Percentiles rank a stretch among this genome's conserved stretches.
These are phyloP conservation scores for Fraxinus sp. DNA, from an alignment of 305 asterid species.

Conservation along the genomic window DNA sequence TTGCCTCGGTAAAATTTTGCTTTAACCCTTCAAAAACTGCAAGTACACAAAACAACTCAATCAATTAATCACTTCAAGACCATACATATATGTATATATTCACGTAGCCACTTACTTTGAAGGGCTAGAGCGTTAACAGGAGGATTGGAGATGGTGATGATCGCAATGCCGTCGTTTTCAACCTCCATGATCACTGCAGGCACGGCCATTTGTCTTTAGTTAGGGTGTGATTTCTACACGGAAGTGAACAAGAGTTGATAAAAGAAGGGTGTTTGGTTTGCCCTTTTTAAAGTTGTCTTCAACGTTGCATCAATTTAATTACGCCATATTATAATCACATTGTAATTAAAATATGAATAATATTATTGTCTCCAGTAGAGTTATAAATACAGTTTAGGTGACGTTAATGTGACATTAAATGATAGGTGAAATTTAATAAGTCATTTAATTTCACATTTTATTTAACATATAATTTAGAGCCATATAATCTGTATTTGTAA, in stretches of 20 bases:
- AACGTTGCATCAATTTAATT: too few relatives aligned
- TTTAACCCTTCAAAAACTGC: conserved; percentile 68
- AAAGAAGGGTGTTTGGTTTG: too few relatives aligned
- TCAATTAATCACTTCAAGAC: neutral
- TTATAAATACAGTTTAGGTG: too few relatives aligned
- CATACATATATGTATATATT: neutral
- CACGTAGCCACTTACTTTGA: conserved; percentile 41
- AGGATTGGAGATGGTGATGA: conserved; percentile 71
- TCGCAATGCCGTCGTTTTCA: conserved; percentile 82
- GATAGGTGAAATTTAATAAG: too few relatives aligned
- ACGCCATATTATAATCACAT: too few relatives aligned
- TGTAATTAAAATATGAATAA: too few relatives aligned
- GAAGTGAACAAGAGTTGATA: neutral
- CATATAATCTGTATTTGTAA: too few relatives aligned
- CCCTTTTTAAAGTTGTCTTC: too few relatives aligned
- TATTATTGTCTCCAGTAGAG: too few relatives aligned
- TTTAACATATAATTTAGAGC: too few relatives aligned
- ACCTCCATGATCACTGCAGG: conserved; percentile 69
- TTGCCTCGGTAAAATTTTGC: conserved; percentile 61
- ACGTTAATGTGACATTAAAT: too few relatives aligned
- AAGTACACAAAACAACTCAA: neutral
- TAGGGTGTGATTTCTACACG: neutral
- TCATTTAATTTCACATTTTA: too few relatives aligned
- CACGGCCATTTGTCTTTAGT: conserved; percentile 35
- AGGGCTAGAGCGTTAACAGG: conserved; percentile 87